Evolutionary conservation across 2,329 filamentous ascomycete species (phyloP), one percentile per base, ranked within the genome.

Genomic region (Aspergillus novoparasiticus): DNA sequence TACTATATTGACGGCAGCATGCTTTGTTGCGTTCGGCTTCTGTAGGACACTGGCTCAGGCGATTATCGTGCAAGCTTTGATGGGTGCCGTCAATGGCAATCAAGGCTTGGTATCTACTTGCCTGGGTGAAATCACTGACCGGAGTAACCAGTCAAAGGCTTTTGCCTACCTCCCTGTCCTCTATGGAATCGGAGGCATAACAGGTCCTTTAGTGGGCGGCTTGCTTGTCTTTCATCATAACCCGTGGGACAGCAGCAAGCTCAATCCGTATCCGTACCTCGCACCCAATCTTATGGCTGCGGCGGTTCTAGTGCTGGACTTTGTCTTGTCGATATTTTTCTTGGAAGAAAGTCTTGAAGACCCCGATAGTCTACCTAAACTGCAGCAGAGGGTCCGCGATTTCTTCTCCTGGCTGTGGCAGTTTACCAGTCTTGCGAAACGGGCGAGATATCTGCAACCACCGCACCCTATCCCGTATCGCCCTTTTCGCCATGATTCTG

Each of bases 141-240:
- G 93, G 60, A 95, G 90, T 67, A 99, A 99, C 76, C 95, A 99
- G 83, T 95, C 92, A 73, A 86, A 87, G 59, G 95, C 93, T 0
- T 99, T 99, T 72, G 95, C 92, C 1, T 99, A 97, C 81, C 82
- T 99, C 48, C 95, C 95, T 0, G 90, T 98, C 45, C 90, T 98
- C n/a, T 99, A 99, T 78, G 94, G 94, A 4, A 83, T 99, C 39
- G 95, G 95, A 21, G 92, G 92, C 50, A 97, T 99, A 65, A 95
- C 94, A 0, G 95, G 95, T 0, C 95, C 95, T 0, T 88, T 96
- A 1, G 80, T 98, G n/a, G 95, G 95, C 16, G 95, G 95, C 0
- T 76, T 97, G 46, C 79, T 98, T 60, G 91, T 96, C 0, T 86
- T 89, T 51, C 84, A 83, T 54, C 74, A 87, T 32, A 85, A 86